phyloP scores from a whole-genome alignment of 306 rosid species.

The Benincasa hispida region DNA sequence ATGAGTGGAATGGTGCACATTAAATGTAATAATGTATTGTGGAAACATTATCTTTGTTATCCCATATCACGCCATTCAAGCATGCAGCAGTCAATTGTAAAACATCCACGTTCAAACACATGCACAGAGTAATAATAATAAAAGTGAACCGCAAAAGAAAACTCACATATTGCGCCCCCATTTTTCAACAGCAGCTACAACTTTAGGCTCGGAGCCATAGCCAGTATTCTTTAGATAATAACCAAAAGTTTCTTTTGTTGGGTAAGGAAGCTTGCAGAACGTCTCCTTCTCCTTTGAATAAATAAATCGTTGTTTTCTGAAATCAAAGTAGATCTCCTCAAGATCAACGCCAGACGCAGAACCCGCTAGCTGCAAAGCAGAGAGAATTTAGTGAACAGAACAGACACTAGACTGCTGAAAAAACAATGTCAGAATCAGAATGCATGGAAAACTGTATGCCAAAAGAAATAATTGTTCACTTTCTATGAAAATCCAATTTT shows the following conservation, averaged over 20 bases:
- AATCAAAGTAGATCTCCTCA: conserved; percentile 89
- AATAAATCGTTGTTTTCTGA: conserved; percentile 80
- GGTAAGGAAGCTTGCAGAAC: conserved; percentile 82
- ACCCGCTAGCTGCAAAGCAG: conserved; percentile 53
- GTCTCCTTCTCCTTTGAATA: conserved; percentile 62
- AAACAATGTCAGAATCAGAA: background rate
- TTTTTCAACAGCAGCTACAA: conserved; percentile 64
- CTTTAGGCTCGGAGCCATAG: conserved; percentile 84
- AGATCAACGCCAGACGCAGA: conserved; percentile 36
- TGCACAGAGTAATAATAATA: background rate
- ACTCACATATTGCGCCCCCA: conserved; percentile 97
- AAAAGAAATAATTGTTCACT: background rate
- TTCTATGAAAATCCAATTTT: background rate
- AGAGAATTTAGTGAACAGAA: background rate
- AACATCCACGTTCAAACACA: conserved; percentile 6
- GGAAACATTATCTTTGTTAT: background rate
- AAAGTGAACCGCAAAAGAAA: conserved; percentile 13
- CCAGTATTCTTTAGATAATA: conserved; percentile 74
- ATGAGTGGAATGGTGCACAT: background rate
- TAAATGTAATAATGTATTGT: background rate
- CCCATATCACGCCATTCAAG: background rate
- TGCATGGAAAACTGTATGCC: background rate
- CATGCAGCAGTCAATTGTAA: background rate
- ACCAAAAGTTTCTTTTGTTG: conserved; percentile 77
- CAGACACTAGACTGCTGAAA: background rate